Conservation (phyloP, 2,329 filamentous ascomycete species). For the Magnaporthiopsis incrustans region DNA sequence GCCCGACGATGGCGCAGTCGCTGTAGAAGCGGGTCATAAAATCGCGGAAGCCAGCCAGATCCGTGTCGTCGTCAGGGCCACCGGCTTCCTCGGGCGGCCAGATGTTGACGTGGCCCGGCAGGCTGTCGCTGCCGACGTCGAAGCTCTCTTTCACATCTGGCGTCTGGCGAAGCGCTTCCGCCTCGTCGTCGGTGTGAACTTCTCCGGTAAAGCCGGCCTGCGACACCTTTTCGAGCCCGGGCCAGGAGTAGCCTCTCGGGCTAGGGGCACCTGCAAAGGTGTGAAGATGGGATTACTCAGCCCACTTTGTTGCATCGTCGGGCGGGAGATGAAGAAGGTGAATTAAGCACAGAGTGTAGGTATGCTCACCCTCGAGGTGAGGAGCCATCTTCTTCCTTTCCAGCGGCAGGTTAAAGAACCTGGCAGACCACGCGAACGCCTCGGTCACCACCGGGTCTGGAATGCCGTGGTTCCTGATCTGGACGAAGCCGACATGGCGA, state of each 20-base stretch:
- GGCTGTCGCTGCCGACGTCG: conserved; percentile 22
- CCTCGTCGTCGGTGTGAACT: neutral
- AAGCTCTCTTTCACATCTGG: conserved; percentile 8
- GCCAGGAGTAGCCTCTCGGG: conserved; percentile 17
- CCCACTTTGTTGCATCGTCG: neutral
- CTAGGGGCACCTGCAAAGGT: conserved; percentile 9
- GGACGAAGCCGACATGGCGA: conserved; percentile 21
- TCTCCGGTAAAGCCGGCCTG: neutral
- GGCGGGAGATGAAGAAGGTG: neutral
- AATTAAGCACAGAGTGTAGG: neutral
- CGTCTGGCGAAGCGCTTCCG: neutral
- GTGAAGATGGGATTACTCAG: neutral
- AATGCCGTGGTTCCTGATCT: conserved; percentile 24
- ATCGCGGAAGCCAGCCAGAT: conserved; percentile 27
- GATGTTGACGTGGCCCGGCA: conserved; percentile 20
- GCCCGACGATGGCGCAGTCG: conserved; percentile 19
- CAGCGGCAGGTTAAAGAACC: conserved; percentile 1
- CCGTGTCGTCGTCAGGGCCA: conserved; percentile 6
- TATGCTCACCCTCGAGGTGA: conserved; percentile 7
- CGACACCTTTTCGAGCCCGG: conserved; percentile 16
- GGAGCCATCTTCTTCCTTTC: conserved; percentile 3
- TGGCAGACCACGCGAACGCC: conserved; percentile 9
- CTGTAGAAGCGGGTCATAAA: conserved; percentile 24
- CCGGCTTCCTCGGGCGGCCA: conserved; percentile 25
- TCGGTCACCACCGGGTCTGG: conserved; percentile 10